Conservation (phyloP, 257 asterid species). For the Solanum clarkiae region DNA sequence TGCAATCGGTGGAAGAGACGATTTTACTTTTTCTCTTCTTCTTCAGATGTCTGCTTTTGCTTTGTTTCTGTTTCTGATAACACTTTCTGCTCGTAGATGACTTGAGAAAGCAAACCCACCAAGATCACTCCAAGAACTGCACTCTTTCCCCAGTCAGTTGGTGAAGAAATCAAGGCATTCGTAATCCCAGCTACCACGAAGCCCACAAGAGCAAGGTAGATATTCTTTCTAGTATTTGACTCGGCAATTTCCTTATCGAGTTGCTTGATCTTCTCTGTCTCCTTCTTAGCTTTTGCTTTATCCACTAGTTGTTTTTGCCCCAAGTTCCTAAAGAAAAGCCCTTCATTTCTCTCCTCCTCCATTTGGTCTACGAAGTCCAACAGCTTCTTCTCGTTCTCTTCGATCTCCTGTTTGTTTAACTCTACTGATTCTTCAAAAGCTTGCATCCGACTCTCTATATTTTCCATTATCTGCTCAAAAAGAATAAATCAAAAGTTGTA, state of each 20-base stretch:
- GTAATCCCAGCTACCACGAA: conserved; percentile 49
- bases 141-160: conserved; percentile 53
- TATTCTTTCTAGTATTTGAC: conserved; percentile 47
- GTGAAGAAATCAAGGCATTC: conserved; percentile 41
- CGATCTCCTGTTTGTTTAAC: conserved; percentile 55
- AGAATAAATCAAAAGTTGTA: neutral
- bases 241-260: conserved; percentile 47
- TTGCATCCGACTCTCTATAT: conserved; percentile 73
- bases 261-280: conserved; percentile 44
- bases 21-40: conserved; percentile 26
- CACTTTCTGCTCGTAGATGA: conserved; percentile 61
- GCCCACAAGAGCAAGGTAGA: conserved; percentile 59
- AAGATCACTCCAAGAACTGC: conserved; percentile 61
- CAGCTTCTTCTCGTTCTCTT: conserved; percentile 48
- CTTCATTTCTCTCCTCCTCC: conserved; percentile 62
- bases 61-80: conserved; percentile 29
- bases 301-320: conserved; percentile 38
- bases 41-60: conserved; percentile 24
- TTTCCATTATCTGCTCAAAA: conserved; percentile 71
- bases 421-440: conserved; percentile 74
- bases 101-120: conserved; percentile 65
- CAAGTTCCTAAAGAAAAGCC: conserved; percentile 73
- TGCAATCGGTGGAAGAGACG: neutral
- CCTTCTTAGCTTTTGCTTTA: conserved; percentile 47
- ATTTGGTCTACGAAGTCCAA: conserved; percentile 50